phyloP scores from a whole-genome alignment of 805 yeast species.

The Wickerhamomyces subpelliculosus region DNA sequence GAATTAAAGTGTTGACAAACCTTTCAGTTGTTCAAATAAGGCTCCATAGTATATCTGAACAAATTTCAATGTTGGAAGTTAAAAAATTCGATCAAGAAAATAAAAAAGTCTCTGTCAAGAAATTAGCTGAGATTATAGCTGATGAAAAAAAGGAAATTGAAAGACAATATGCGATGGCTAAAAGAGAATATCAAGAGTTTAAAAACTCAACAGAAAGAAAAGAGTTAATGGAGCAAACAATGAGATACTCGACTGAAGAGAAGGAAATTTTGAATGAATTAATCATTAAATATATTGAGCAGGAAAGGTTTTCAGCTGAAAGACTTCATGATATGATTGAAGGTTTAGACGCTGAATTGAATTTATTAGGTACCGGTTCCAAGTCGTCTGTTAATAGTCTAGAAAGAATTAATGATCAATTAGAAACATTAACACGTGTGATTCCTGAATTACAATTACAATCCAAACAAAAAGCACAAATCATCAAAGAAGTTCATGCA shows the following conservation, averaged over 20 bases:
- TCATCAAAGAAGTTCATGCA: conserved; percentile 32
- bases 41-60: conserved; percentile 20
- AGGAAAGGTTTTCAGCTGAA: conserved; percentile 30
- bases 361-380: conserved; percentile 28
- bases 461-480: conserved; percentile 22
- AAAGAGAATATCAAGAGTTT: conserved; percentile 18
- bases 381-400: conserved; percentile 30
- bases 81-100: conserved; percentile 33
- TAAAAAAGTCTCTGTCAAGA: conserved; percentile 25
- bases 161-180: conserved; percentile 22
- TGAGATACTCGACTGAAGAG: conserved; percentile 31
- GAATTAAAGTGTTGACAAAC: conserved; percentile 17
- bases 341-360: conserved; percentile 39
- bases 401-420: conserved; percentile 20
- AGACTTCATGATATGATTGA: conserved; percentile 33
- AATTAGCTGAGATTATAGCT: conserved; percentile 23
- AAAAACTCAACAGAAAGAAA: conserved; percentile 19
- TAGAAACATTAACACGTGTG: conserved; percentile 15
- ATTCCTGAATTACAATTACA: conserved; percentile 17
- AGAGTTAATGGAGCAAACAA: conserved; percentile 23
- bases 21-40: conserved; percentile 17
- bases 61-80: conserved; percentile 22
- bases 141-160: conserved; percentile 22
- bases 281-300: conserved; percentile 31
- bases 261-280: conserved; percentile 31